Conservation (phyloP, 352 stramenopile species). For the Phytophthora tubulina region DNA sequence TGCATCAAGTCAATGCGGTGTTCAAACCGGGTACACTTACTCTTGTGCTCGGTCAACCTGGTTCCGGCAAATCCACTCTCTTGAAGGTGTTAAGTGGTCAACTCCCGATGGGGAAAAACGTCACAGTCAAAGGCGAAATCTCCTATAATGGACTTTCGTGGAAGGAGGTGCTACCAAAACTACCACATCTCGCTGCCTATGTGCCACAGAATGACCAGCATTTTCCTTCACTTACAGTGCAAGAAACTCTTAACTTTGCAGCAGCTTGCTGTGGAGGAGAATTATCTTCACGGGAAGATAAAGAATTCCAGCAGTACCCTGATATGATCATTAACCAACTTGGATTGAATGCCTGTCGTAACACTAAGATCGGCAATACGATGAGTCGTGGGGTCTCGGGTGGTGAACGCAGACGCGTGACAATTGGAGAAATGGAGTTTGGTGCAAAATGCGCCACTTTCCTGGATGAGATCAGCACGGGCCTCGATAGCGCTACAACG, state of each 20-base stretch:
- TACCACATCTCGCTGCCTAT: constrained; percentile 51
- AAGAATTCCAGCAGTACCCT: not conserved
- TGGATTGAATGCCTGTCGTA: constrained; percentile 42
- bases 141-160: constrained; percentile 41
- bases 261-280: constrained; percentile 46
- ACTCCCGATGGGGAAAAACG: constrained; percentile 43
- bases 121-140: constrained; percentile 36
- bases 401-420: constrained; percentile 27
- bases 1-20: constrained; percentile 36
- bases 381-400: constrained; percentile 66
- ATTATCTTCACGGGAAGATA: not conserved
- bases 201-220: constrained; percentile 73
- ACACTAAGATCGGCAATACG: constrained; percentile 58
- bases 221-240: constrained; percentile 85
- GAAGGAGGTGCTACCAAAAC: constrained; percentile 28
- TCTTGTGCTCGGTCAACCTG: constrained; percentile 21
- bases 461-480: constrained; percentile 18
- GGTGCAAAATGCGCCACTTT: not conserved
- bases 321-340: constrained; percentile 48
- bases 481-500: constrained; percentile 15
- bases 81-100: constrained; percentile 50
- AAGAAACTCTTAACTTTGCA: constrained; percentile 84
- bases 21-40: constrained; percentile 43
- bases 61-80: constrained; percentile 41
- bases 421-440: constrained; percentile 12